Evolutionary conservation across 164 flowering plant species (phyloP).

Genomic region (Taxillus chinensis): DNA sequence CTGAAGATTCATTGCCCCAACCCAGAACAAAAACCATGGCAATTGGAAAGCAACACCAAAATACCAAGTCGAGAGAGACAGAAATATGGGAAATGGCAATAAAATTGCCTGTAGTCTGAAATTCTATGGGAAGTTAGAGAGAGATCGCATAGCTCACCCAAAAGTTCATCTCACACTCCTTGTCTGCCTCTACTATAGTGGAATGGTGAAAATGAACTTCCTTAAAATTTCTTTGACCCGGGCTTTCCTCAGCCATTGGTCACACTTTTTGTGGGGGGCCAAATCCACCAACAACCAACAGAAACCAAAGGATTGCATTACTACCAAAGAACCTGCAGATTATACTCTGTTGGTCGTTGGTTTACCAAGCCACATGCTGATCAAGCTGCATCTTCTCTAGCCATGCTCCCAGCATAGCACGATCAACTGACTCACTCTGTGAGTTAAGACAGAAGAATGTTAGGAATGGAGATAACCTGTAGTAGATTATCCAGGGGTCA

Average conservation of each 20-base stretch:
- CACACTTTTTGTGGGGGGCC: conserved; percentile 14
- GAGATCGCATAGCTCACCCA: conserved; percentile 20
- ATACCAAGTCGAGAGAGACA: too few relatives aligned
- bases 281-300: neutral
- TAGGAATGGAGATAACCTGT: too few relatives aligned
- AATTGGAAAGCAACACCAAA: too few relatives aligned
- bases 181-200: conserved; percentile 16
- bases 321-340: conserved; percentile 19
- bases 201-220: conserved; percentile 20
- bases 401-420: conserved; percentile 74
- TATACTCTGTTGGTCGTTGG: conserved; percentile 8
- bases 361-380: conserved; percentile 60
- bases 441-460: conserved; percentile 22
- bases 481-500: too few relatives aligned
- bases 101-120: conserved; percentile 12
- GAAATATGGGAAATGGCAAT: conserved; percentile 12
- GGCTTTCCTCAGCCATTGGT: neutral
- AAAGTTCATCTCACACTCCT: conserved; percentile 2
- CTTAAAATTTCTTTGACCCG: conserved; percentile 2
- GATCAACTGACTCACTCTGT: conserved; percentile 48
- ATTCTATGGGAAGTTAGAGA: conserved; percentile 11
- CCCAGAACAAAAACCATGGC: too few relatives aligned
- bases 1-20: too few relatives aligned
- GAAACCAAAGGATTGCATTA: conserved; percentile 11
- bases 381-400: conserved; percentile 90